Base-by-base conservation (phyloP, 2,329 filamentous ascomycete species). In the Pseudogymnoascus sp. region DNA sequence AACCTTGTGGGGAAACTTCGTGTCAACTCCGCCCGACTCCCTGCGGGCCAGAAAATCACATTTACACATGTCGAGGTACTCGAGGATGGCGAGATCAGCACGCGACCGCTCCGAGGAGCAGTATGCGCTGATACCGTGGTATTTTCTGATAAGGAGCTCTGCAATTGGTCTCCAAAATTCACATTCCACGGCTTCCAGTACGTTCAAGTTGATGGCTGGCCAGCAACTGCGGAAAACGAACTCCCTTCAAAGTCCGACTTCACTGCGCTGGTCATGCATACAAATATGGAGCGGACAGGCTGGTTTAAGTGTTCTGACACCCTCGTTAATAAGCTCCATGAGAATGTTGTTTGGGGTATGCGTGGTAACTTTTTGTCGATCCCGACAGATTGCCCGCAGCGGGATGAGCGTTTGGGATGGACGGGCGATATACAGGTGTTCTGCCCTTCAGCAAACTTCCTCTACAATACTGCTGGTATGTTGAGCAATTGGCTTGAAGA, bases 1-100 rank as follows among this genome's bases (percentile, higher is more conserved):
- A 84, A 85, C 65, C 71, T 85, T 0, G 82, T 84, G 0, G 83
- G 82, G 1, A 75, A 75, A 65, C 61, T 83, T 1, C 70, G 72
- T 0, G 65, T 84, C 9, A 67, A 70, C 0, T 68, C 1, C 65
- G 78, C 78, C 1, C 65, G 65, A 39, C 77, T 74, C 0, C 70
- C 73, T 0, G 67, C 68, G 2, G 77, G 76, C 0, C 72, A 75
- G 2, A 74, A 70, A 7, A 75, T 85, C 18, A 75, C 72, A 3
- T 71, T 86, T 15, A 67, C 66, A 0, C 77, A 79, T 63, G 73
- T 76, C 0, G 78, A 80, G 66, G 77, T 79, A 0, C 67, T 80
- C 5, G 75, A 79, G 45, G 63, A 76, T 59, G 74, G 72, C 6
- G 78, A 80, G 65, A 67, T 78, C 1, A 72, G 71, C 1, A 73